Conservation (phyloP, 345 rosid genomes). For the Eucalyptus curtisii region DNA sequence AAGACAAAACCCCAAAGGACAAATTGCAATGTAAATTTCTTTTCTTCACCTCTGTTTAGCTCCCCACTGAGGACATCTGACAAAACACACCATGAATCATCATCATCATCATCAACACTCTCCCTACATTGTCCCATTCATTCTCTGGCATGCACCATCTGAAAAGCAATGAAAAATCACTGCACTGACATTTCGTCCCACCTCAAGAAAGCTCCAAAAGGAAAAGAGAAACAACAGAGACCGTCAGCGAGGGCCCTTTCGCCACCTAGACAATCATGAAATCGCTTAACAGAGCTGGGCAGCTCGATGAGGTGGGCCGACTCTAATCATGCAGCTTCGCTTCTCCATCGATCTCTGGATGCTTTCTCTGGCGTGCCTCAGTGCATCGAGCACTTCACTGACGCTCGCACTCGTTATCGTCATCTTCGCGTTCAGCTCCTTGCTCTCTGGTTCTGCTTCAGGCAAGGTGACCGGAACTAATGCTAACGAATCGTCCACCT, state of each 20-base stretch:
- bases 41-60: background rate
- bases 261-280: background rate
- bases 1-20: background rate
- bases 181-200: background rate
- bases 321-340: slow-evolving; percentile 13
- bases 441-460: background rate
- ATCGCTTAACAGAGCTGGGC: background rate
- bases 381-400: slow-evolving; percentile 33
- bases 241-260: background rate
- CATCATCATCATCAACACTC: background rate
- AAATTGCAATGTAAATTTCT: background rate
- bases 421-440: slow-evolving; percentile 1
- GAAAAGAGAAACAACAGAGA: background rate
- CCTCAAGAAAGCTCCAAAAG: background rate
- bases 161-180: background rate
- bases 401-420: slow-evolving; percentile 7
- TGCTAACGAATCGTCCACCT: slow-evolving; percentile 29
- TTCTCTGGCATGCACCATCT: background rate
- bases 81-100: background rate
- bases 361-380: slow-evolving; percentile 9
- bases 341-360: slow-evolving; percentile 9
- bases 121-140: background rate
- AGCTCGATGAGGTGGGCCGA: background rate
- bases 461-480: slow-evolving; percentile 13
- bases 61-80: background rate